A percentile compares a stretch with the other conserved stretches of the same genome.
These are phyloP conservation scores for Ceratocystiopsis minuta DNA, from an alignment of 2,329 filamentous ascomycete genomes.

Conservation along the genomic window DNA sequence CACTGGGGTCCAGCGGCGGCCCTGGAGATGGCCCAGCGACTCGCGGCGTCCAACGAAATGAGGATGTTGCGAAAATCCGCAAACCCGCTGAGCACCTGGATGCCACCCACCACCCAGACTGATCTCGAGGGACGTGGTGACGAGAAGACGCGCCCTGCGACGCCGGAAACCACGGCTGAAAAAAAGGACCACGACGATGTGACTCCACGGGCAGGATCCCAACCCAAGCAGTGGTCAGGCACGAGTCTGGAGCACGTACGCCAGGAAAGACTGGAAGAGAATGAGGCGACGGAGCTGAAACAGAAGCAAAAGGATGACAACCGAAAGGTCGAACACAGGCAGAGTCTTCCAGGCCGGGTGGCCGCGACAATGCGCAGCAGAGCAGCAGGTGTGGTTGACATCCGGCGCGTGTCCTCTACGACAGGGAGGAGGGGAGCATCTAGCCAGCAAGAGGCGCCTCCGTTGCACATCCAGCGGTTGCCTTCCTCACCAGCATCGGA, in stretches of 20 bases:
- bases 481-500: no score
- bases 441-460: no score
- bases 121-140: background rate
- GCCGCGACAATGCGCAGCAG: no score
- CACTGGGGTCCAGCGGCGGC: constrained; percentile 31
- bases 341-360: no score
- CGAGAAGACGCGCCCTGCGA: background rate
- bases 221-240: background rate
- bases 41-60: constrained; percentile 5
- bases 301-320: no score
- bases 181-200: constrained; percentile 4
- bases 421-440: no score
- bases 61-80: constrained; percentile 1
- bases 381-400: no score
- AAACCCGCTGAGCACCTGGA: background rate
- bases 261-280: background rate
- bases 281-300: background rate
- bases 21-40: constrained; percentile 21
- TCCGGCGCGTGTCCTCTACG: no score
- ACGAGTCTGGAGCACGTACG: no score
- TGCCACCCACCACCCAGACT: background rate
- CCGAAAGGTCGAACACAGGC: no score
- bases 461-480: no score
- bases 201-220: constrained; percentile 4
- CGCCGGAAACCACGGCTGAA: background rate